Evolutionary conservation across 345 rosid genomes (phyloP).

Genomic region (Brassica juncea): DNA sequence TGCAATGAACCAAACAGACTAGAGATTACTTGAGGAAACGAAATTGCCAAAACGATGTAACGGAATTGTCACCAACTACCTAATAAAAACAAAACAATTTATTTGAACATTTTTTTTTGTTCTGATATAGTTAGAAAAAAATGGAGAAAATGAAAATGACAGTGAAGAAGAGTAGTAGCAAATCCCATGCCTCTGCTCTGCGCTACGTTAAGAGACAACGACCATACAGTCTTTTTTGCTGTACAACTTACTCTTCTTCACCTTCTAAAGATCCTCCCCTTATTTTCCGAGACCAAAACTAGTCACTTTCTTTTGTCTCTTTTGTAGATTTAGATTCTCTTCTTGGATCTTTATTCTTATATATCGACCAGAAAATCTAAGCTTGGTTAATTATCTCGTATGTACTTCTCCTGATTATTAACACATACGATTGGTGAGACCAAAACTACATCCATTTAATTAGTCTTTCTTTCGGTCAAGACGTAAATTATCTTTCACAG

Average conservation of each 20-base stretch:
- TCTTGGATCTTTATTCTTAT: background rate
- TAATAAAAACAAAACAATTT: slow-evolving; percentile 14
- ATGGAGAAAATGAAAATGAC: background rate
- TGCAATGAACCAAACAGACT: slow-evolving; percentile 37
- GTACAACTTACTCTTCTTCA: slow-evolving; percentile 39
- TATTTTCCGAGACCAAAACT: slow-evolving; percentile 20
- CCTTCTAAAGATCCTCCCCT: slow-evolving; percentile 23
- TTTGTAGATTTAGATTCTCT: slow-evolving; percentile 33
- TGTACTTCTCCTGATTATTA: background rate
- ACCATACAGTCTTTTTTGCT: slow-evolving; percentile 28
- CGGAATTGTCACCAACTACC: slow-evolving; percentile 30
- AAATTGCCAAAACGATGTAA: slow-evolving; percentile 37
- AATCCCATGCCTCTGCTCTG: slow-evolving; percentile 34
- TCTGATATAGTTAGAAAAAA: background rate
- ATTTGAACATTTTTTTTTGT: background rate
- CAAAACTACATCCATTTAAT: background rate
- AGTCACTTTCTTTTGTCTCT: slow-evolving; percentile 31
- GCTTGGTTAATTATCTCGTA: background rate
- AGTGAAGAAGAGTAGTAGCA: slow-evolving; percentile 28
- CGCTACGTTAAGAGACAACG: slow-evolving; percentile 33
- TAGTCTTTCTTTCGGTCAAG: background rate
- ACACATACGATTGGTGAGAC: background rate
- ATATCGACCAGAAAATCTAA: background rate
- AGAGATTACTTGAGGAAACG: slow-evolving; percentile 30
- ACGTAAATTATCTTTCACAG: background rate